A percentile compares a stretch with the other conserved stretches of the same genome.
Conservation (phyloP, 139 green algal genomes). For the Deuterostichococcus epilithicus region DNA sequence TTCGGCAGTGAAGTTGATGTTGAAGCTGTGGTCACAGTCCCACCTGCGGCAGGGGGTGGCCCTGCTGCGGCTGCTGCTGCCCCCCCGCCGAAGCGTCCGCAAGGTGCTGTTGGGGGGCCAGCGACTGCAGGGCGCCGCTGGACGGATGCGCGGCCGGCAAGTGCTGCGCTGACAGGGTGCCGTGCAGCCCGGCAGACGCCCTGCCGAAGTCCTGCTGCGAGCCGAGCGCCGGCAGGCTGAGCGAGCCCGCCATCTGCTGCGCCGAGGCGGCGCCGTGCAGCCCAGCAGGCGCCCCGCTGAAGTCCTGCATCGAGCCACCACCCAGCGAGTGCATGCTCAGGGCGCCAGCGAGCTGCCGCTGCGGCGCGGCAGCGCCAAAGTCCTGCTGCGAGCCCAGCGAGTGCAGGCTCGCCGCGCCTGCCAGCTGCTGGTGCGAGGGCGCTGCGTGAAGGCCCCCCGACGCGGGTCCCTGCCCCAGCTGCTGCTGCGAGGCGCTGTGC, state of each 20-base stretch:
- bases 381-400: not conserved
- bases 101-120: too few species aligned
- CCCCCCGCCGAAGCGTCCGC: too few species aligned
- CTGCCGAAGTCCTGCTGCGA: not conserved
- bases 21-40: too few species aligned
- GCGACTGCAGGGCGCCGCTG: too few species aligned
- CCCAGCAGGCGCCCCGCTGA: not conserved
- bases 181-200: too few species aligned
- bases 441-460: not conserved
- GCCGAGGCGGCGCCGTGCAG: not conserved
- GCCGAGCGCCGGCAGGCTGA: not conserved
- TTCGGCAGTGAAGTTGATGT: too few species aligned
- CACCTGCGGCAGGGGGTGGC: too few species aligned
- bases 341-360: not conserved
- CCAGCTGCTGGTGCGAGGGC: not conserved
- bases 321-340: not conserved
- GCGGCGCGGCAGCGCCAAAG: not conserved
- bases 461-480: not conserved
- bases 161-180: not conserved
- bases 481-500: not conserved
- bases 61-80: too few species aligned
- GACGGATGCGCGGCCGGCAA: too few species aligned
- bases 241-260: not conserved
- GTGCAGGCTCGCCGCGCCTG: not conserved
- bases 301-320: not conserved